Percentiles rank a stretch among this genome's conserved stretches.
These are phyloP conservation scores for Neofusicoccum kwambonambiense DNA, from an alignment of 2,329 filamentous ascomycete genomes.

Conservation along the genomic window DNA sequence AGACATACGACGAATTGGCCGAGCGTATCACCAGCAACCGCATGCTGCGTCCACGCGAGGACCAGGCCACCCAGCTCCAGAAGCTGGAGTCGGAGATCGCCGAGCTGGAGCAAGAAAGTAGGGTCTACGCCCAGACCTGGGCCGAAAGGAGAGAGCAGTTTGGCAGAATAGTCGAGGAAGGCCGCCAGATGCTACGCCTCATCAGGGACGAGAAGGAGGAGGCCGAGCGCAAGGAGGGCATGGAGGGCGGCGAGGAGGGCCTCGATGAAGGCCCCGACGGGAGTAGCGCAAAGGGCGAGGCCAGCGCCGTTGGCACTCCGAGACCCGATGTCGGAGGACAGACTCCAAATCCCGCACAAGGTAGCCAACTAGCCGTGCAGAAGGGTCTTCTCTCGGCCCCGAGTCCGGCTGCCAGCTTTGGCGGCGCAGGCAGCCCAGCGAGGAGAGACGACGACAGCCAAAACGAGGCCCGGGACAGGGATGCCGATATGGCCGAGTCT, in stretches of 20 bases:
- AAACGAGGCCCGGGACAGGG: conserved; percentile 35
- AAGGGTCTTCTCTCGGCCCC: conserved; percentile 3
- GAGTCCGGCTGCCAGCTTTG: conserved; percentile 26
- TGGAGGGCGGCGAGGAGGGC: conserved; percentile 41
- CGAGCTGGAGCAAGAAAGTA: conserved; percentile 80
- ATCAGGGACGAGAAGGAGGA: conserved; percentile 96
- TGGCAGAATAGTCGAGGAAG: conserved; percentile 83
- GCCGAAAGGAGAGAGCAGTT: conserved; percentile 82
- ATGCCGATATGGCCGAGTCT: conserved; percentile 20
- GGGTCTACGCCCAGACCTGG: conserved; percentile 80
- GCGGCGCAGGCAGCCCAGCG: conserved; percentile 28
- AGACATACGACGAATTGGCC: conserved; percentile 83
- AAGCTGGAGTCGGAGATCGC: conserved; percentile 87
- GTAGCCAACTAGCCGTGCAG: conserved; percentile 4
- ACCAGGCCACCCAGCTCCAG: conserved; percentile 72
- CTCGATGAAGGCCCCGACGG: conserved; percentile 41
- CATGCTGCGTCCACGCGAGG: conserved; percentile 76
- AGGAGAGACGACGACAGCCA: conserved; percentile 26
- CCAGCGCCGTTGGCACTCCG: conserved; percentile 47
- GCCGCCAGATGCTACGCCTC: conserved; percentile 77
- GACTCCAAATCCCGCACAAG: conserved; percentile 2
- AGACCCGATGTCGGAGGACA: conserved; percentile 37
- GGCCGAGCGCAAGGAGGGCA: conserved; percentile 78
- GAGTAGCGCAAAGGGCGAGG: conserved; percentile 35
- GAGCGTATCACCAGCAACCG: conserved; percentile 82